phyloP scores from a whole-genome alignment of 768 basidiomycete species.

The Xerocomus brunneocitrinus region DNA sequence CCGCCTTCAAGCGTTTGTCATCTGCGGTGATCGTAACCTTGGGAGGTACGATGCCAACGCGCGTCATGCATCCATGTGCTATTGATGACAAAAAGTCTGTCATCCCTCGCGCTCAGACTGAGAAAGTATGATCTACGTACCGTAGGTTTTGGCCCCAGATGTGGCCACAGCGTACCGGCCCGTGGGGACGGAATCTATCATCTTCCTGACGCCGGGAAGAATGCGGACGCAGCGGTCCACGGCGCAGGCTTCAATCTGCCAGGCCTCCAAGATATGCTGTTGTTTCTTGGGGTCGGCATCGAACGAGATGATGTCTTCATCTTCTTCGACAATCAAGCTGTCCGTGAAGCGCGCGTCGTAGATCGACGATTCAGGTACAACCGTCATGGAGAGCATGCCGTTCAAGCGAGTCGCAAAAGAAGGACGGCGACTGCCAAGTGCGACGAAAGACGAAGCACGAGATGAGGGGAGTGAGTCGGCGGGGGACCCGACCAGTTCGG shows the following conservation, averaged over 20 bases:
- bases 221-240: slow-evolving; percentile 65
- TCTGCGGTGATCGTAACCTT: slow-evolving; percentile 71
- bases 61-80: slow-evolving; percentile 66
- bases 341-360: slow-evolving; percentile 23
- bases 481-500: slow-evolving; percentile 35
- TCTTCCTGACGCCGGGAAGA: slow-evolving; percentile 60
- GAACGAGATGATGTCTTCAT: slow-evolving; percentile 30
- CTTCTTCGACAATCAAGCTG: slow-evolving; percentile 32
- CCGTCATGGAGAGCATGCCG: slow-evolving; percentile 36
- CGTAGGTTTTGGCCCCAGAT: slow-evolving; percentile 68
- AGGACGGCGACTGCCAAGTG: slow-evolving; percentile 37
- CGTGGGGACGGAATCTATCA: slow-evolving; percentile 62
- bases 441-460: slow-evolving; percentile 38
- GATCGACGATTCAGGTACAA: slow-evolving; percentile 29
- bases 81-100: background rate
- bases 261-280: slow-evolving; percentile 34
- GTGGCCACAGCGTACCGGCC: slow-evolving; percentile 72
- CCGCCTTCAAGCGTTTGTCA: slow-evolving; percentile 65
- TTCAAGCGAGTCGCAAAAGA: slow-evolving; percentile 43
- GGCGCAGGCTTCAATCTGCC: slow-evolving; percentile 51
- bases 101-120: background rate
- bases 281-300: slow-evolving; percentile 29
- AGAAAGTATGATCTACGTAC: slow-evolving; percentile 31
- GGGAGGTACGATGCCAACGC: slow-evolving; percentile 65
- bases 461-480: slow-evolving; percentile 39